These are phyloP conservation scores for Adansonia madagascariensis DNA, from an alignment of 441 rosid genomes.

Conservation along the genomic window DNA sequence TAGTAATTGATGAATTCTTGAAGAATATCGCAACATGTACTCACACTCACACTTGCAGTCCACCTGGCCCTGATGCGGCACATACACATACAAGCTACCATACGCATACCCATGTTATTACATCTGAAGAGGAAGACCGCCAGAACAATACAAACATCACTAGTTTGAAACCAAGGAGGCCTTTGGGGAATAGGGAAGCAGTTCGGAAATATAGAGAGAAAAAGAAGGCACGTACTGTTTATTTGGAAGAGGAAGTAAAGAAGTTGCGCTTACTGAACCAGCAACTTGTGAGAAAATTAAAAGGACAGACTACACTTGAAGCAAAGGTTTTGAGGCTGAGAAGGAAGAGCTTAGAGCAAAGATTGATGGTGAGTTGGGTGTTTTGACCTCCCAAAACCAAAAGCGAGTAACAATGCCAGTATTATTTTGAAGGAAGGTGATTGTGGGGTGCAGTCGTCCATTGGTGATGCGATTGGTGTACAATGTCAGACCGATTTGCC, in stretches of 20 bases:
- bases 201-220: constrained; percentile 77
- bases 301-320: constrained; percentile 56
- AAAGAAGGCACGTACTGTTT: constrained; percentile 71
- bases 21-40: constrained; percentile 48
- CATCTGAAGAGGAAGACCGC: constrained; percentile 48
- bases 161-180: constrained; percentile 41
- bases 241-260: constrained; percentile 71
- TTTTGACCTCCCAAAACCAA: constrained; percentile 51
- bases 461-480: constrained; percentile 21
- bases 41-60: constrained; percentile 65
- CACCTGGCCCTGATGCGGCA: constrained; percentile 51
- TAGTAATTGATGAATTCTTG: constrained; percentile 42
- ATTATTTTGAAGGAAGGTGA: constrained; percentile 43
- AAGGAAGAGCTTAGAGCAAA: constrained; percentile 51
- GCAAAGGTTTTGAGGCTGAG: constrained; percentile 57
- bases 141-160: constrained; percentile 32
- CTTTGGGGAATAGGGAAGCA: constrained; percentile 71
- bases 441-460: constrained; percentile 31
- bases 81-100: constrained; percentile 79
- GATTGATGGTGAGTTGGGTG: constrained; percentile 55
- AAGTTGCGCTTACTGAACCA: constrained; percentile 51
- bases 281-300: constrained; percentile 52
- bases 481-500: constrained; percentile 33
- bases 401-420: constrained; percentile 30
- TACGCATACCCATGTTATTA: constrained; percentile 42